These are phyloP conservation scores for Alternaria alternata DNA, from an alignment of 2,329 filamentous ascomycete genomes.

Conservation along the genomic window DNA sequence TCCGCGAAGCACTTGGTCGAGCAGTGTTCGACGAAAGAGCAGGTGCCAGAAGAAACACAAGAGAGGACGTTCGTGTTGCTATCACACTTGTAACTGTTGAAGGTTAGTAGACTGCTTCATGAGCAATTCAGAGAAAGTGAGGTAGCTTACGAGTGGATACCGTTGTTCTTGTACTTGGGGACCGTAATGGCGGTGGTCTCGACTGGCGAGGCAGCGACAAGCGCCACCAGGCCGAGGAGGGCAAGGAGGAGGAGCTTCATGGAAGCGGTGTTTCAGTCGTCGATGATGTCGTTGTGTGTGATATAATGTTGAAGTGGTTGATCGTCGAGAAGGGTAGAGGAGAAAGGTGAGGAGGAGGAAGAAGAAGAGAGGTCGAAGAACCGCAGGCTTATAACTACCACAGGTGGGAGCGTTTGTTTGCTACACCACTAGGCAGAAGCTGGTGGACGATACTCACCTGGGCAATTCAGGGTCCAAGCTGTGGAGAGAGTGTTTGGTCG, in stretches of 20 bases:
- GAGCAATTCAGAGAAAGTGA: neutral
- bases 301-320: neutral
- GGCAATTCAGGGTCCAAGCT: neutral
- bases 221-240: conserved; percentile 10
- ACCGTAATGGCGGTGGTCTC: neutral
- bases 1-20: neutral
- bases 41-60: neutral
- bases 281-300: neutral
- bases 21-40: neutral
- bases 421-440: conserved; percentile 1
- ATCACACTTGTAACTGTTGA: conserved; percentile 6
- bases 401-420: neutral
- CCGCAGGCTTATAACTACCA: neutral
- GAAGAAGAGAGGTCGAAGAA: neutral
- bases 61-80: neutral
- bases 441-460: neutral
- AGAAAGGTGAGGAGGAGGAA: neutral
- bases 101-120: neutral
- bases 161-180: neutral
- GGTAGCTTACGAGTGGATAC: neutral
- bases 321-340: neutral
- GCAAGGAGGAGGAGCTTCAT: conserved; percentile 17
- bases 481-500: neutral
- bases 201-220: conserved; percentile 4
- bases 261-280: neutral